Percentiles rank a stretch among this genome's conserved stretches.
These are phyloP conservation scores for Syzygium aqueum DNA, from an alignment of 345 rosid species.

Conservation along the genomic window DNA sequence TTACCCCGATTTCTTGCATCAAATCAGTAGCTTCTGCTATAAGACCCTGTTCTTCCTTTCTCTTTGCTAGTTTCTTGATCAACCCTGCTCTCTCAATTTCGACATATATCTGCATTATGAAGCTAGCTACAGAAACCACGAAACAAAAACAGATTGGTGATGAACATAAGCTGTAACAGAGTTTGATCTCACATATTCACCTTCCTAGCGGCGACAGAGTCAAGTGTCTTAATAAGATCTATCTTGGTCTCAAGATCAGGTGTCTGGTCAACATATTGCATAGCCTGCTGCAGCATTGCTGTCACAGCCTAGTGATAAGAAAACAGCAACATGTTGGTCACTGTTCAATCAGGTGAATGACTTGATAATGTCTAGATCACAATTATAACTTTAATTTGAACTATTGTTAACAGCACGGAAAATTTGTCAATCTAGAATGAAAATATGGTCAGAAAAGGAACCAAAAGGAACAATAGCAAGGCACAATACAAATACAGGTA, in stretches of 20 bases:
- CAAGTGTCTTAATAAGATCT: slow-evolving; percentile 72
- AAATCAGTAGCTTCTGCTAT: slow-evolving; percentile 89
- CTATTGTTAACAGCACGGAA: too few species aligned
- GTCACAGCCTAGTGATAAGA: slow-evolving; percentile 72
- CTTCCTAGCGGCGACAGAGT: slow-evolving; percentile 87
- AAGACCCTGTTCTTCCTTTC: slow-evolving; percentile 77
- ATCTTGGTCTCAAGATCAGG: slow-evolving; percentile 81
- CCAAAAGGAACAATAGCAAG: background rate
- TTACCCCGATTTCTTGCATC: slow-evolving; percentile 95
- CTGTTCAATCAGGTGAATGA: background rate
- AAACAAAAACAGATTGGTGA: background rate
- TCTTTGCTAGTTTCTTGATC: slow-evolving; percentile 73
- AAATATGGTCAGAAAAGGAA: too few species aligned
- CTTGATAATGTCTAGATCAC: too few species aligned
- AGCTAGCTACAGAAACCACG: background rate
- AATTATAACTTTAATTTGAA: too few species aligned
- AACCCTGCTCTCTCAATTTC: slow-evolving; percentile 86
- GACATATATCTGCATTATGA: slow-evolving; percentile 56
- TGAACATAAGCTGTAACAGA: background rate
- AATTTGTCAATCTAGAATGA: too few species aligned
- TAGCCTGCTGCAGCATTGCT: slow-evolving; percentile 96
- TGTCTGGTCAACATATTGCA: slow-evolving; percentile 14
- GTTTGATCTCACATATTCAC: slow-evolving; percentile 6
- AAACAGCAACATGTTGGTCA: background rate
- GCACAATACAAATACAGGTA: background rate